Evolutionary conservation across 75 land plant genomes (phyloP).

Genomic region (Selaginella moellendorffii): DNA sequence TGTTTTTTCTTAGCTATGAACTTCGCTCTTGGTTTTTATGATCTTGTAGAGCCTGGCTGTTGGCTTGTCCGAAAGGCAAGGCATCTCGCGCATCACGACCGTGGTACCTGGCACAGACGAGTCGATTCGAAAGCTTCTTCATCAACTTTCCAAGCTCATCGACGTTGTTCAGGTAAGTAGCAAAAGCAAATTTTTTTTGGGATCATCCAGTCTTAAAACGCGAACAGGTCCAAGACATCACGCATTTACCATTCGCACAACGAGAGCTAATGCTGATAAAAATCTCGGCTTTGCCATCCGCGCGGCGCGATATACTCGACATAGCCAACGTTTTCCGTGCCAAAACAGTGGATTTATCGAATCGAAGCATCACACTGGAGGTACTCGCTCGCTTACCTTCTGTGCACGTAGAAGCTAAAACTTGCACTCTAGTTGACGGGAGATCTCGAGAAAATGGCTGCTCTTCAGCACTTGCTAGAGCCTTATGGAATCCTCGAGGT

Average conservation of each 20-base stretch:
- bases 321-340: conserved; percentile 87
- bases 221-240: conserved; percentile 89
- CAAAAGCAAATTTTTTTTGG: too few relatives aligned
- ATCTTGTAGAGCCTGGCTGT: conserved; percentile 76
- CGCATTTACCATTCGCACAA: conserved; percentile 85
- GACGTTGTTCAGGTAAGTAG: conserved; percentile 67
- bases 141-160: conserved; percentile 65
- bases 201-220: background rate
- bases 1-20: background rate
- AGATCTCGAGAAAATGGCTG: conserved; percentile 88
- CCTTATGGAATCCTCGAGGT: conserved; percentile 96
- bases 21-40: background rate
- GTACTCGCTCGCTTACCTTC: conserved; percentile 14
- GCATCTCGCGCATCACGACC: conserved; percentile 78
- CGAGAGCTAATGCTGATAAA: conserved; percentile 88
- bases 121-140: conserved; percentile 72
- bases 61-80: conserved; percentile 73
- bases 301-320: conserved; percentile 80
- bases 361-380: conserved; percentile 89
- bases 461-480: conserved; percentile 71
- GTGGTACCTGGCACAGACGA: conserved; percentile 95
- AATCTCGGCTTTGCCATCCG: conserved; percentile 55
- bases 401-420: background rate
- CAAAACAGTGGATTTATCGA: conserved; percentile 85
- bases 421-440: conserved; percentile 50